Conservation (phyloP, 805 yeast species). For the Tetrapisispora pingtungensis region DNA sequence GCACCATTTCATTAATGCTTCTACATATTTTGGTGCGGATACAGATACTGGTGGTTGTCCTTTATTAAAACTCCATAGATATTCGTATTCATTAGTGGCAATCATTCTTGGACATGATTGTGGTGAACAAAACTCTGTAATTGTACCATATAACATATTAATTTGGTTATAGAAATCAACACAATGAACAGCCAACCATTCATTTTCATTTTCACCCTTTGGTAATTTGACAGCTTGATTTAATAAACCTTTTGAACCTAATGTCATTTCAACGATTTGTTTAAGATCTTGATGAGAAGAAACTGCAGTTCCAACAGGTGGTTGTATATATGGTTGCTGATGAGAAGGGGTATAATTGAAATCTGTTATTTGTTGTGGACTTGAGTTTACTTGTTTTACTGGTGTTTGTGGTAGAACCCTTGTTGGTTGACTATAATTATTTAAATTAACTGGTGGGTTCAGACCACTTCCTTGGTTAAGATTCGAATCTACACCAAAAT, state of each 20-base stretch:
- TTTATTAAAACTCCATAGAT: slow-evolving; percentile 85
- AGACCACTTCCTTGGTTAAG: background rate
- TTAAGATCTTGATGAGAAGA: slow-evolving; percentile 65
- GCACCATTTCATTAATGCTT: slow-evolving; percentile 88
- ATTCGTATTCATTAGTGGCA: slow-evolving; percentile 94
- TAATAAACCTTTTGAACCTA: slow-evolving; percentile 85
- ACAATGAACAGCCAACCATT: slow-evolving; percentile 97
- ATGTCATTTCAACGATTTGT: slow-evolving; percentile 85
- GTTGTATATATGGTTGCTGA: slow-evolving; percentile 27
- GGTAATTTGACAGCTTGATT: slow-evolving; percentile 92
- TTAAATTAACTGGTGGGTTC: background rate
- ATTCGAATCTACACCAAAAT: background rate
- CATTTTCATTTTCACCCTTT: slow-evolving; percentile 80
- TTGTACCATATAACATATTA: slow-evolving; percentile 91
- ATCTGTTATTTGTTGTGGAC: slow-evolving; percentile 20
- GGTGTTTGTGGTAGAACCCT: slow-evolving; percentile 7
- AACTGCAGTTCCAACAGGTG: slow-evolving; percentile 30
- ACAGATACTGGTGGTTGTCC: slow-evolving; percentile 68
- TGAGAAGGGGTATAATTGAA: slow-evolving; percentile 31
- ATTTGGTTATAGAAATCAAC: slow-evolving; percentile 94
- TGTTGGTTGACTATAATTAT: slow-evolving; percentile 4
- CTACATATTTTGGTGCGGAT: slow-evolving; percentile 92
- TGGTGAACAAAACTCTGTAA: slow-evolving; percentile 95
- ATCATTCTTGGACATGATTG: slow-evolving; percentile 93
- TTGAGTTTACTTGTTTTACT: slow-evolving; percentile 1